phyloP scores from a whole-genome alignment of 2,329 filamentous ascomycete genomes.

The Madurella mycetomatis region DNA sequence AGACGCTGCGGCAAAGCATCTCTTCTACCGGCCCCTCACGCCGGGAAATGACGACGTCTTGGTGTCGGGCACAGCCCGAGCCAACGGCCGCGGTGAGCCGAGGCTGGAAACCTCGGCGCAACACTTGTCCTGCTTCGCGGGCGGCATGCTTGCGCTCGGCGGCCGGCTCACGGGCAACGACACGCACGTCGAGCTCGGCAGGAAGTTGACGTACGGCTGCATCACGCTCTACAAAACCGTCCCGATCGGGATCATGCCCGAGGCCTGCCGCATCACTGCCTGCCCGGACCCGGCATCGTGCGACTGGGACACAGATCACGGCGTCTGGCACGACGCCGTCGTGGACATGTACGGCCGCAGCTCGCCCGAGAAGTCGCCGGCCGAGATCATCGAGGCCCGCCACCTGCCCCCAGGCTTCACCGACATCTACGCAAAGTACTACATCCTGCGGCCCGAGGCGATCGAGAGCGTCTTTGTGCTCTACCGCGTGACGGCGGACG shows the following conservation, averaged over 20 bases:
- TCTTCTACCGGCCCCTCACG: conserved; percentile 63
- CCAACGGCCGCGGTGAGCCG: conserved; percentile 29
- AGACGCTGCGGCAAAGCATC: conserved; percentile 52
- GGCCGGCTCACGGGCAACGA: conserved; percentile 55
- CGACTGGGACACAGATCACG: conserved; percentile 45
- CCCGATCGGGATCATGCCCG: conserved; percentile 52
- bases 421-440: conserved; percentile 47
- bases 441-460: conserved; percentile 40
- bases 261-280: conserved; percentile 36
- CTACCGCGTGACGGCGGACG: conserved; percentile 48
- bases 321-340: conserved; percentile 29
- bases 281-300: conserved; percentile 38
- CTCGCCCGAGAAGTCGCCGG: neutral
- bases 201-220: conserved; percentile 57
- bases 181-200: conserved; percentile 50
- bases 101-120: conserved; percentile 35
- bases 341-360: conserved; percentile 22
- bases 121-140: conserved; percentile 66
- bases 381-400: conserved; percentile 7
- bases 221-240: conserved; percentile 57
- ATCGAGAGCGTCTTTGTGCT: conserved; percentile 45
- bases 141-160: conserved; percentile 65
- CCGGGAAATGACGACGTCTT: conserved; percentile 56
- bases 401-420: conserved; percentile 56
- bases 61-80: conserved; percentile 44